phyloP scores from a whole-genome alignment of 1,139 yeast genomes.

The Saccharomyces uvarum region DNA sequence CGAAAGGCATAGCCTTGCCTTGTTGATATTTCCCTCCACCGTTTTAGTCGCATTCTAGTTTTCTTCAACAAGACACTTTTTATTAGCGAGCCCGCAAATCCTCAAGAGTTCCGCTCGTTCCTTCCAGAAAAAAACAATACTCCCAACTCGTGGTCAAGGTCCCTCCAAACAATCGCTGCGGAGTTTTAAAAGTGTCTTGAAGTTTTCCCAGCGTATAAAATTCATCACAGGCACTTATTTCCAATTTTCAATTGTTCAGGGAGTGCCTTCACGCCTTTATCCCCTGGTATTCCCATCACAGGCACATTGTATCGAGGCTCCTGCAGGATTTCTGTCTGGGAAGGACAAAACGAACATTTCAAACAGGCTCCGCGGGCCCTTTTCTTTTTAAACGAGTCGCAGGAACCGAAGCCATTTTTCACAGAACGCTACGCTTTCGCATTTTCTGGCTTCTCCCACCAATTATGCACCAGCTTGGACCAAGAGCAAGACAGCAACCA shows the following conservation, averaged over 20 bases:
- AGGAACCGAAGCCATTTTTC: neutral
- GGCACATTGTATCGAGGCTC: neutral
- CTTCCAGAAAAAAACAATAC: neutral
- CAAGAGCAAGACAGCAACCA: neutral
- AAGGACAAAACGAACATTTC: neutral
- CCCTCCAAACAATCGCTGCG: neutral
- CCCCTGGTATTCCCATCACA: neutral
- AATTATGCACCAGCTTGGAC: neutral
- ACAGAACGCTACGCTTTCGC: neutral
- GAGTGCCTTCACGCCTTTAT: neutral
- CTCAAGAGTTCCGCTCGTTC: neutral
- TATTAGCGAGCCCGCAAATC: neutral
- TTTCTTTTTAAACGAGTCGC: neutral
- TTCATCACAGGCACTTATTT: neutral
- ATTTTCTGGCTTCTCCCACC: constrained; percentile 1
- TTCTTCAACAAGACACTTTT: neutral
- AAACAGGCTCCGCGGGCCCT: neutral
- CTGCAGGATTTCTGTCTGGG: neutral
- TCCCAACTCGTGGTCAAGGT: neutral
- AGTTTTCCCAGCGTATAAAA: neutral
- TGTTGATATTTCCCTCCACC: neutral
- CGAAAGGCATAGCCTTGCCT: neutral
- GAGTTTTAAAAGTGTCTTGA: neutral
- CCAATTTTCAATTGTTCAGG: neutral
- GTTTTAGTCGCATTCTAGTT: neutral